A percentile compares a stretch with the other conserved stretches of the same genome.
These are phyloP conservation scores for Lumnitzera littorea DNA, from an alignment of 345 rosid genomes.

Conservation along the genomic window DNA sequence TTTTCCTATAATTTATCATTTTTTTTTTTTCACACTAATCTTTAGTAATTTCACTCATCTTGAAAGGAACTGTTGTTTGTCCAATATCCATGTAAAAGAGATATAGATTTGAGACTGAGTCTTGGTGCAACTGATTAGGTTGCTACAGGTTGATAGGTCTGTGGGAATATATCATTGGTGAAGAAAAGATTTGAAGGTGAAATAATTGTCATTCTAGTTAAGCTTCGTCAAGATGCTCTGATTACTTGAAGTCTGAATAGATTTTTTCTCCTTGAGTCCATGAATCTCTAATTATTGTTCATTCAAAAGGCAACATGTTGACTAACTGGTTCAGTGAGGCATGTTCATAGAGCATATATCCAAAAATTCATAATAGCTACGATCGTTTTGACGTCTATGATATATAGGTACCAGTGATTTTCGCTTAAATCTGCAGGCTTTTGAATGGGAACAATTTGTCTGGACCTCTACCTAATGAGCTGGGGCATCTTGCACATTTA, in stretches of 20 bases:
- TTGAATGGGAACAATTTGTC: slow-evolving; percentile 82
- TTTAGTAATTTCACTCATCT: too few species aligned
- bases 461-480: slow-evolving; percentile 79
- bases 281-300: not conserved
- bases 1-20: not conserved
- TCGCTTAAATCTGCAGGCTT: slow-evolving; percentile 42
- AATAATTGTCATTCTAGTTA: too few species aligned
- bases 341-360: not conserved
- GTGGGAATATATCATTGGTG: too few species aligned
- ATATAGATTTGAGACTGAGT: too few species aligned
- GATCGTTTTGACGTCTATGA: not conserved
- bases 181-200: not conserved
- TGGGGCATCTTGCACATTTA: slow-evolving; percentile 49
- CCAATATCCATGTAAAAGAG: not conserved
- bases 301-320: not conserved
- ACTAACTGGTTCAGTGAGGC: not conserved
- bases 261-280: not conserved
- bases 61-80: slow-evolving; percentile 17
- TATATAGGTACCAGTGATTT: not conserved
- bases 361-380: not conserved
- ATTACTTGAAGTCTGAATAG: too few species aligned
- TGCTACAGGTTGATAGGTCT: not conserved
- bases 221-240: too few species aligned
- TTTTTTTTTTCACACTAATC: not conserved
- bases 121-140: too few species aligned